These are phyloP conservation scores for Aspergillus carbonarius DNA, from an alignment of 2,329 filamentous ascomycete genomes.

Conservation along the genomic window DNA sequence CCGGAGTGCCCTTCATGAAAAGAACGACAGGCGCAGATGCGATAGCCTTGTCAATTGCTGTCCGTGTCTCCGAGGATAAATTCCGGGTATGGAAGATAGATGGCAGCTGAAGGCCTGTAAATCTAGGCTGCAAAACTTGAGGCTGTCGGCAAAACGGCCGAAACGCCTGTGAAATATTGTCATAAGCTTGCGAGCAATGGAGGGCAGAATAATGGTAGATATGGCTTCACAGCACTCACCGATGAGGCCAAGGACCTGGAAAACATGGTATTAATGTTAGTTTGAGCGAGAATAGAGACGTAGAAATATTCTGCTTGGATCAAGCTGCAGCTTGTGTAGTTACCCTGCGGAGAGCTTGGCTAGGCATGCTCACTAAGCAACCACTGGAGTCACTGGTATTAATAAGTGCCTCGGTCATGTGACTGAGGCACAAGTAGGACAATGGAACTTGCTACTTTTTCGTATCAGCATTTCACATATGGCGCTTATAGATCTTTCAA, in stretches of 20 bases:
- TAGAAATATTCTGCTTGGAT: not conserved
- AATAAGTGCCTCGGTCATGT: not conserved
- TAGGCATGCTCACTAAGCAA: not conserved
- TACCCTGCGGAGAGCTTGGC: not conserved
- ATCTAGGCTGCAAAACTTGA: slow-evolving; percentile 21
- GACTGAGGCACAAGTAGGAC: not conserved
- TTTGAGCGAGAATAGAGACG: not conserved
- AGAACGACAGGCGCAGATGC: slow-evolving; percentile 86
- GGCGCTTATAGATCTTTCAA: too few relatives aligned
- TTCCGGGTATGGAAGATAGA: slow-evolving; percentile 53
- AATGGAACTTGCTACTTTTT: too few relatives aligned
- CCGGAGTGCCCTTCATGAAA: slow-evolving; percentile 99
- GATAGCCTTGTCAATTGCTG: slow-evolving; percentile 88
- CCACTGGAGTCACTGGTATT: not conserved
- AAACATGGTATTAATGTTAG: slow-evolving; percentile 26
- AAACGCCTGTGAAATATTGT: slow-evolving; percentile 24
- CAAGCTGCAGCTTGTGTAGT: not conserved
- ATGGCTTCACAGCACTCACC: slow-evolving; percentile 12
- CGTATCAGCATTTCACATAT: too few relatives aligned
- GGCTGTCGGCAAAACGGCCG: slow-evolving; percentile 31
- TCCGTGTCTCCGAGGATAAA: slow-evolving; percentile 74
- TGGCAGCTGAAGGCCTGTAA: slow-evolving; percentile 38
- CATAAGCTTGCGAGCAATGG: slow-evolving; percentile 9
- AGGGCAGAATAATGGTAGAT: not conserved
- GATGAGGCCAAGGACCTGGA: slow-evolving; percentile 23